A percentile compares a stretch with the other conserved stretches of the same genome.
phyloP scores from a whole-genome alignment of 805 yeast genomes.

The Yamadazyma insecticola region DNA sequence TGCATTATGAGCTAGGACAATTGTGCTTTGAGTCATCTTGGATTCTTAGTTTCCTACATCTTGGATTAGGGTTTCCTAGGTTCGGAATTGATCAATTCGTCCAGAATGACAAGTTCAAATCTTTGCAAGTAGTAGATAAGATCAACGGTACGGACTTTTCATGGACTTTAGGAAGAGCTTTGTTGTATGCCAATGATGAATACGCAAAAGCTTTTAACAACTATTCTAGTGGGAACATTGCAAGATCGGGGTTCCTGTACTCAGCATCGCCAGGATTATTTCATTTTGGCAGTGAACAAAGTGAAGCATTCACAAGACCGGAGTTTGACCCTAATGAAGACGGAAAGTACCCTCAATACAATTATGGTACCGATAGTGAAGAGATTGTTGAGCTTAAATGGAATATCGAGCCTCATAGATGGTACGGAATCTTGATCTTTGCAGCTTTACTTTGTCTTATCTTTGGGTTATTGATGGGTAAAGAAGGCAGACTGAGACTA shows the following conservation, averaged over 20 bases:
- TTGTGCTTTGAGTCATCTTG: constrained; percentile 62
- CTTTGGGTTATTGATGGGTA: constrained; percentile 31
- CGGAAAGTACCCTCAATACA: constrained; percentile 18
- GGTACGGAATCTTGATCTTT: constrained; percentile 35
- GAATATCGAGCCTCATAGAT: constrained; percentile 41
- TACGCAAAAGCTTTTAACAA: constrained; percentile 39
- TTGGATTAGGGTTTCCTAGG: constrained; percentile 57
- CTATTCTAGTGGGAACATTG: constrained; percentile 11
- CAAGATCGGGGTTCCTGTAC: constrained; percentile 45
- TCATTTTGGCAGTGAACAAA: constrained; percentile 50
- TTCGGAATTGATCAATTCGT: constrained; percentile 37
- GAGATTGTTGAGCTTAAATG: constrained; percentile 34
- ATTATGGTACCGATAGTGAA: constrained; percentile 25
- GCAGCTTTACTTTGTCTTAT: constrained; percentile 19
- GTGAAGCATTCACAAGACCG: constrained; percentile 41
- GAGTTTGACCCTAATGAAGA: constrained; percentile 14
- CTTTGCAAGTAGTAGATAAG: constrained; percentile 41
- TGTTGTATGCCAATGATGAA: constrained; percentile 58
- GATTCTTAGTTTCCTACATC: constrained; percentile 52
- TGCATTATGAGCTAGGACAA: constrained; percentile 44
- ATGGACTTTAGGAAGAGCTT: constrained; percentile 59
- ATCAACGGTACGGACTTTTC: constrained; percentile 42
- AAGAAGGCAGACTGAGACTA: constrained; percentile 14
- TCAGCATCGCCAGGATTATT: constrained; percentile 45
- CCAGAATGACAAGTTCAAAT: constrained; percentile 19